Conservation (phyloP, 192 early-diverging fungal species). For the Jimgerdemannia flammicorona region DNA sequence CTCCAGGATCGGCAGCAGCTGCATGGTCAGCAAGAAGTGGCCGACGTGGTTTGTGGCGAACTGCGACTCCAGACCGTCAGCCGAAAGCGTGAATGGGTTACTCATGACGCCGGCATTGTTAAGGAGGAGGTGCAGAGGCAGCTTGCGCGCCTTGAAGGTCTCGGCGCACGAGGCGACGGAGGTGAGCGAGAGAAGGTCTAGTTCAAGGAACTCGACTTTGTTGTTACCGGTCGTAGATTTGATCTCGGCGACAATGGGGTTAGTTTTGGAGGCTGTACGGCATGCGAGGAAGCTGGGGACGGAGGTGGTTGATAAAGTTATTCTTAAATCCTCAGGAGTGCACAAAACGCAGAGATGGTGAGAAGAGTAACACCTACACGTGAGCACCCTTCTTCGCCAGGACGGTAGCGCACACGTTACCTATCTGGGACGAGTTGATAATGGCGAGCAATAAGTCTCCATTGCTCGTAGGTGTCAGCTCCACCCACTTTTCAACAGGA, state of each 20-base stretch:
- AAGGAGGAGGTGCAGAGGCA: conserved; percentile 45
- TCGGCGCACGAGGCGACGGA: conserved; percentile 35
- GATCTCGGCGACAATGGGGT: conserved; percentile 15
- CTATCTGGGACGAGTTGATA: neutral
- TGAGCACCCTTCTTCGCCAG: neutral
- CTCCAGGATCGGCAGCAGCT: conserved; percentile 23
- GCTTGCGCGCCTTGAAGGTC: conserved; percentile 27
- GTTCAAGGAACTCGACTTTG: conserved; percentile 19
- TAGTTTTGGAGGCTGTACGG: conserved; percentile 4
- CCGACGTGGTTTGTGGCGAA: conserved; percentile 55
- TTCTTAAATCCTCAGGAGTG: neutral
- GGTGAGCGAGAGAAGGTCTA: conserved; percentile 27
- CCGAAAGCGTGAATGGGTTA: conserved; percentile 29
- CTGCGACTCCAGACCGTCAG: conserved; percentile 58
- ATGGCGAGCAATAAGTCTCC: neutral
- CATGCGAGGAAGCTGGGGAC: conserved; percentile 3
- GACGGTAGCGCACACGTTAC: neutral
- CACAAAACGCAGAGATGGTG: neutral
- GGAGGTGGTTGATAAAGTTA: neutral
- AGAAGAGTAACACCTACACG: neutral
- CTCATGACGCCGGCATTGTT: conserved; percentile 65
- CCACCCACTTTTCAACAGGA: too few relatives aligned
- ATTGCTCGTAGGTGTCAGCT: conserved; percentile 2
- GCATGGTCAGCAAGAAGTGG: conserved; percentile 25
- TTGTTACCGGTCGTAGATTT: conserved; percentile 14